phyloP scores from a whole-genome alignment of 805 yeast species.

The Kodamaea jinghongensis region DNA sequence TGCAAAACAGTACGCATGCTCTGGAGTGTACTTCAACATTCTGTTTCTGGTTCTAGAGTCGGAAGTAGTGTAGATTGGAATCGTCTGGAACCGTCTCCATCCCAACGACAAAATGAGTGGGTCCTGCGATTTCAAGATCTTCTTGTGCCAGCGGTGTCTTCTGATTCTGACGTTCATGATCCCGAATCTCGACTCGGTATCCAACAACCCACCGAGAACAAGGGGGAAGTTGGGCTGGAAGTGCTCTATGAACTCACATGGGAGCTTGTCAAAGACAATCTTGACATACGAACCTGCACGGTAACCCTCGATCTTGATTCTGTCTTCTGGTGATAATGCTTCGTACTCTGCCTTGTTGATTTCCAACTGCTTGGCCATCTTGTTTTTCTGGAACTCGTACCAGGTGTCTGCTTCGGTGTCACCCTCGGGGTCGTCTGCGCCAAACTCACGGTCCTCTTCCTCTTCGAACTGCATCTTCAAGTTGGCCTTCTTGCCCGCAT shows the following conservation, averaged over 20 bases:
- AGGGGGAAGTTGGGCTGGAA: slow-evolving; percentile 85
- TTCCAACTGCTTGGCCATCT: slow-evolving; percentile 93
- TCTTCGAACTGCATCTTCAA: slow-evolving; percentile 87
- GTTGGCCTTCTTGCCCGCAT: slow-evolving; percentile 88
- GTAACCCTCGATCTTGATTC: slow-evolving; percentile 84
- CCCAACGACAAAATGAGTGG: slow-evolving; percentile 92
- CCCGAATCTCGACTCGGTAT: slow-evolving; percentile 92
- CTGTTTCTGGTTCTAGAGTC: slow-evolving; percentile 97
- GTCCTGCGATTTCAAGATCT: slow-evolving; percentile 91
- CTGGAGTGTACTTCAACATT: slow-evolving; percentile 97
- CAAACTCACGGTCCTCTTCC: slow-evolving; percentile 61
- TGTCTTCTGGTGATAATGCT: slow-evolving; percentile 69
- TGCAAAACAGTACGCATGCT: slow-evolving; percentile 94
- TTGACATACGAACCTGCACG: slow-evolving; percentile 94
- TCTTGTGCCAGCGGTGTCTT: slow-evolving; percentile 98
- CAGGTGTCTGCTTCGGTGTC: slow-evolving; percentile 82
- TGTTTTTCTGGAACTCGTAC: slow-evolving; percentile 96
- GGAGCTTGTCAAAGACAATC: slow-evolving; percentile 74
- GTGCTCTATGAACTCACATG: slow-evolving; percentile 86
- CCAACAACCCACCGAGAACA: slow-evolving; percentile 83
- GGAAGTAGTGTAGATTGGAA: slow-evolving; percentile 92
- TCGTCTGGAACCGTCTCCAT: slow-evolving; percentile 97
- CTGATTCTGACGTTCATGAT: slow-evolving; percentile 89
- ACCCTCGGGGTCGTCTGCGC: slow-evolving; percentile 77
- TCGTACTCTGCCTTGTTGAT: slow-evolving; percentile 82